phyloP scores from a whole-genome alignment of 352 stramenopile species.

The Elongisporangium senticosum region DNA sequence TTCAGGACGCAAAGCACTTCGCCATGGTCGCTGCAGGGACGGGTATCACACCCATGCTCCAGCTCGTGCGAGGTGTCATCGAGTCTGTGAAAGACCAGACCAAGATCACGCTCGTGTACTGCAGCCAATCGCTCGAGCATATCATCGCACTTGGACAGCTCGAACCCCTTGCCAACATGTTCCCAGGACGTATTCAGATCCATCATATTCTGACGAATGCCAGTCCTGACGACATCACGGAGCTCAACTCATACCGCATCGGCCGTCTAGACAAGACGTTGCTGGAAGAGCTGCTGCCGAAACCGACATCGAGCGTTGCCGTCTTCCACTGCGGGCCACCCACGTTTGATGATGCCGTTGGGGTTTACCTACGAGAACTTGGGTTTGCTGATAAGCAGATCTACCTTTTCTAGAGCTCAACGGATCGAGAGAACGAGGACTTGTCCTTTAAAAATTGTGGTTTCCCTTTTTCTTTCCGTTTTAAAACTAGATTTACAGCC shows the following conservation, averaged over 20 bases:
- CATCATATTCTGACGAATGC: slow-evolving; percentile 59
- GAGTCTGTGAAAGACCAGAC: slow-evolving; percentile 46
- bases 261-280: slow-evolving; percentile 41
- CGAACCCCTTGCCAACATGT: slow-evolving; percentile 78
- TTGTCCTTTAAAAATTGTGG: not conserved
- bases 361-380: slow-evolving; percentile 30
- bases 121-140: slow-evolving; percentile 58
- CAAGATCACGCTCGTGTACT: slow-evolving; percentile 73
- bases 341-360: slow-evolving; percentile 63
- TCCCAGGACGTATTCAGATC: slow-evolving; percentile 48
- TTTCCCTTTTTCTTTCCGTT: not conserved
- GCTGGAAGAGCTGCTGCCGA: slow-evolving; percentile 43
- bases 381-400: slow-evolving; percentile 48
- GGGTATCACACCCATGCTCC: slow-evolving; percentile 81
- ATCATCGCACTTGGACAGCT: slow-evolving; percentile 70
- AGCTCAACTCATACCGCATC: slow-evolving; percentile 46
- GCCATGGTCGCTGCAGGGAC: slow-evolving; percentile 73
- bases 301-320: slow-evolving; percentile 28
- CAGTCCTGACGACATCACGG: slow-evolving; percentile 30
- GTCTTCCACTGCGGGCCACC: slow-evolving; percentile 72
- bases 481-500: not conserved
- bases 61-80: slow-evolving; percentile 65
- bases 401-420: slow-evolving; percentile 50
- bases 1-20: slow-evolving; percentile 50
- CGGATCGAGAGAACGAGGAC: not conserved